Conservation (phyloP, 2,329 filamentous ascomycete genomes). For the Metarhizium rileyi region DNA sequence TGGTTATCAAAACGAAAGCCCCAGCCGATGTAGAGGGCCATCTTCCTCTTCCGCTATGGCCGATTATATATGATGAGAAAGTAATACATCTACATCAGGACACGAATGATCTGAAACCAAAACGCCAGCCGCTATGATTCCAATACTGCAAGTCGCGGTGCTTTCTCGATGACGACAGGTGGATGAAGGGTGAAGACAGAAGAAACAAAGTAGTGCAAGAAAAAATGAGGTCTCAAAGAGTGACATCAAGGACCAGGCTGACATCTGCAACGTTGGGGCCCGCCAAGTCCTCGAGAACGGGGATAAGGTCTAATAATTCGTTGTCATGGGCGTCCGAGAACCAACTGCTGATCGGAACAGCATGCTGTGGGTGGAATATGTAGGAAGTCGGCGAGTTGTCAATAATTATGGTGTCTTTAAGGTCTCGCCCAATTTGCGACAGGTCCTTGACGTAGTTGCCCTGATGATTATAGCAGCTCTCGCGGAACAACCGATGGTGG, state of each 20-base stretch:
- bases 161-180: slow-evolving; percentile 18
- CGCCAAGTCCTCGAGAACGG: slow-evolving; percentile 93
- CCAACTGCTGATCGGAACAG: slow-evolving; percentile 98
- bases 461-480: slow-evolving; percentile 99
- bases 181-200: slow-evolving; percentile 21
- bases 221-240: slow-evolving; percentile 43
- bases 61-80: slow-evolving; percentile 42
- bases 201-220: slow-evolving; percentile 16
- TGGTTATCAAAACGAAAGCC: slow-evolving; percentile 6
- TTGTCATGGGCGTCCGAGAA: slow-evolving; percentile 99
- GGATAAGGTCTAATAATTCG: slow-evolving; percentile 92
- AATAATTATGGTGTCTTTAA: slow-evolving; percentile 98
- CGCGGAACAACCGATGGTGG: slow-evolving; percentile 90
- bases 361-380: slow-evolving; percentile 98
- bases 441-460: slow-evolving; percentile 99
- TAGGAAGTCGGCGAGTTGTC: slow-evolving; percentile 99
- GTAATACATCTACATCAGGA: slow-evolving; percentile 41
- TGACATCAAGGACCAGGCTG: slow-evolving; percentile 92
- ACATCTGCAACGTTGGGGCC: slow-evolving; percentile 85
- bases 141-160: slow-evolving; percentile 27
- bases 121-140: slow-evolving; percentile 48
- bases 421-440: slow-evolving; percentile 89
- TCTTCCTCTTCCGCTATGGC: slow-evolving; percentile 4
- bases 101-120: slow-evolving; percentile 40
- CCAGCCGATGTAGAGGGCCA: neutral